phyloP scores from a whole-genome alignment of 140 eudicot species.

The Senecio squalidus region DNA sequence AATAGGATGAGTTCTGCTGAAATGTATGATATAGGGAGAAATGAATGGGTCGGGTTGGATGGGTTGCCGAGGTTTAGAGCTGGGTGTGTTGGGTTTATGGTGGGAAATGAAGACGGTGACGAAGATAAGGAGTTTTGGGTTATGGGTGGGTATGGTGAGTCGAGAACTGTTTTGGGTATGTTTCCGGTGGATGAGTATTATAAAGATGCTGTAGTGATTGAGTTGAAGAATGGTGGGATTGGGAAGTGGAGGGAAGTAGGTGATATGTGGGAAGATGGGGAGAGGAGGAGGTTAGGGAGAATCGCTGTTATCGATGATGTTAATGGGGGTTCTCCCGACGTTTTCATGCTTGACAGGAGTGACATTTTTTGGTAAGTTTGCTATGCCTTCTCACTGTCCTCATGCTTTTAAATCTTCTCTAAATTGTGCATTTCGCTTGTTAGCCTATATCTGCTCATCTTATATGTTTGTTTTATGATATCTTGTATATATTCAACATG shows the following conservation, averaged over 20 bases:
- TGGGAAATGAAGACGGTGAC: slow-evolving; percentile 38
- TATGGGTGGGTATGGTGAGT: slow-evolving; percentile 95
- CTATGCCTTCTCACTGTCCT: background rate
- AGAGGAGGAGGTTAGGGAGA: slow-evolving; percentile 61
- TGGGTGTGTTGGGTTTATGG: slow-evolving; percentile 84
- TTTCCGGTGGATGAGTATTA: slow-evolving; percentile 84
- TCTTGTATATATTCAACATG: slow-evolving; percentile 1
- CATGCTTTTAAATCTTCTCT: too few relatives aligned
- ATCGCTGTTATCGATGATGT: slow-evolving; percentile 56
- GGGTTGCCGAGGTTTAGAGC: slow-evolving; percentile 78
- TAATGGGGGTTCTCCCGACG: slow-evolving; percentile 37
- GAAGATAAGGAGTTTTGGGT: slow-evolving; percentile 97
- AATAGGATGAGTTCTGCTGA: slow-evolving; percentile 81
- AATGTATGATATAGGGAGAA: slow-evolving; percentile 68
- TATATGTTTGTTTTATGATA: background rate
- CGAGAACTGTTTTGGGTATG: slow-evolving; percentile 82
- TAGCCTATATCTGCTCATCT: background rate
- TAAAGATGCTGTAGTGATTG: slow-evolving; percentile 74
- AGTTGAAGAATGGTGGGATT: slow-evolving; percentile 44
- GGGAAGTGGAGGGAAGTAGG: slow-evolving; percentile 80
- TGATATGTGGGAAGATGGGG: slow-evolving; percentile 93
- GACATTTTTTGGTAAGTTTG: slow-evolving; percentile 66
- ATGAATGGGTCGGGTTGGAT: slow-evolving; percentile 72
- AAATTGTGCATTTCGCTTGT: background rate
- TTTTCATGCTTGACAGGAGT: slow-evolving; percentile 73